Percentiles rank a stretch among this genome's conserved stretches.
Evolutionary conservation across 1,139 yeast species (phyloP).

Genomic region (Ogataea hybrid): DNA sequence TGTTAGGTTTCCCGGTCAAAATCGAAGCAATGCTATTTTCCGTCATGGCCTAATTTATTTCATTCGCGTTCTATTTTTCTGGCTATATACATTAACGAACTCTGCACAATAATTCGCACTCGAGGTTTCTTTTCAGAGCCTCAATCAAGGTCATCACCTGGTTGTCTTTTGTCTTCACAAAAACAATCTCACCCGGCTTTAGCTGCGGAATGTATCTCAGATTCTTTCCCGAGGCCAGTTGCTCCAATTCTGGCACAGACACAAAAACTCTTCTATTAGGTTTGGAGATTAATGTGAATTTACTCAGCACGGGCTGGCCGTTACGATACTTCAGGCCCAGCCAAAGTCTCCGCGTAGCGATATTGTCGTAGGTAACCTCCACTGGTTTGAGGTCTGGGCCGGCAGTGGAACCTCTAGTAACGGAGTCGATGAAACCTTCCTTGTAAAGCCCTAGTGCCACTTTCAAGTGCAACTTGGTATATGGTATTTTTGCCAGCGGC

Average conservation of each 20-base stretch:
- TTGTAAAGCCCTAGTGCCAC: conserved; percentile 81
- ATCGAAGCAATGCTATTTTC: not conserved
- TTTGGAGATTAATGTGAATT: conserved; percentile 72
- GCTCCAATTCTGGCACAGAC: conserved; percentile 60
- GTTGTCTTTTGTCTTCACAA: conserved; percentile 52
- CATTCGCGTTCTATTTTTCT: conserved; percentile 8
- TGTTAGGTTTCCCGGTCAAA: not conserved
- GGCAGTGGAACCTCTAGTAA: conserved; percentile 83
- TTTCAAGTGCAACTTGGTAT: conserved; percentile 78
- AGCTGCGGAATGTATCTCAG: conserved; percentile 77
- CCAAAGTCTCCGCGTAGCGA: conserved; percentile 88
- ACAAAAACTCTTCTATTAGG: conserved; percentile 79
- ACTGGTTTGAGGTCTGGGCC: conserved; percentile 80
- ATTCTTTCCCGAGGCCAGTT: conserved; percentile 72
- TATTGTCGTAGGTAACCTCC: conserved; percentile 86
- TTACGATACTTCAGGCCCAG: conserved; percentile 85
- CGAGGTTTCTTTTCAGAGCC: conserved; percentile 71
- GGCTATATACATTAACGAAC: conserved; percentile 44
- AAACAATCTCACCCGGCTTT: conserved; percentile 87
- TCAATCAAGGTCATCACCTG: conserved; percentile 76
- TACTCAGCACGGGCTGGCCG: conserved; percentile 70
- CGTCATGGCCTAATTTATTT: not conserved
- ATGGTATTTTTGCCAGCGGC: conserved; percentile 79
- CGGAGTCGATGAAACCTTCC: conserved; percentile 83
- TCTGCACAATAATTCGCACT: conserved; percentile 83